Evolutionary conservation across 1,284 basidiomycete species (phyloP), one percentile per base, ranked within the genome.

Genomic region (Cronartium quercuum): DNA sequence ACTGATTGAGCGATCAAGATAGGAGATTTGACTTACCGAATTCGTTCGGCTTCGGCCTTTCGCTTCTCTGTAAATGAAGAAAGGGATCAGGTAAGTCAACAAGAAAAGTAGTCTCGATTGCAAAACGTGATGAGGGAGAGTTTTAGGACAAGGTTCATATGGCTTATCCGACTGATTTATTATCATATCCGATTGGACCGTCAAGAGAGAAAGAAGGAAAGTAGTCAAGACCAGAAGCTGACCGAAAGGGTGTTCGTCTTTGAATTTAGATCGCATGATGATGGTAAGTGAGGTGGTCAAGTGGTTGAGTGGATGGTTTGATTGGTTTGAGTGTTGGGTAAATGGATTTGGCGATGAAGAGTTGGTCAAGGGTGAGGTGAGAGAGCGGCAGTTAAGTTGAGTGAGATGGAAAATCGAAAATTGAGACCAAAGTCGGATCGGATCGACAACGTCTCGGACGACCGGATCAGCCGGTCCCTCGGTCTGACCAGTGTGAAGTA

Each of bases 181-280:
- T n/a, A n/a, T n/a, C n/a, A n/a, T n/a, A n/a, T n/a, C n/a, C n/a
- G n/a, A n/a, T n/a, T n/a, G n/a, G n/a, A n/a, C n/a, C n/a, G n/a
- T n/a, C 47, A 6, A 47, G 7, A 67, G 66, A 57, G 57, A 38
- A 37, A 34, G 47, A 55, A 15, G 34, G 9, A 24, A 13, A 24
- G 58, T 12, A 68, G 21, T n/a, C 37, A 2, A 34, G 13, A 38
- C 18, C 10, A 40, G 55, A 24, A 21, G 24, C 21, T 38, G n/a
- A 73, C 70, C 70, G 82, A 97, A 98, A 76, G 94, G 91, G 84
- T 98, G 96, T 85, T 98, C 96, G 84, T 98, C 95, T 88, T 98
- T 98, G 87, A 98, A 98, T 86, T 97, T 96, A 82, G 94, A 95
- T 82, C 94, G 89, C 90, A 97, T 73, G 12, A 58, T 66, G 6